phyloP scores from a whole-genome alignment of 129 eudicot genomes.

The Artemisia argyi region DNA sequence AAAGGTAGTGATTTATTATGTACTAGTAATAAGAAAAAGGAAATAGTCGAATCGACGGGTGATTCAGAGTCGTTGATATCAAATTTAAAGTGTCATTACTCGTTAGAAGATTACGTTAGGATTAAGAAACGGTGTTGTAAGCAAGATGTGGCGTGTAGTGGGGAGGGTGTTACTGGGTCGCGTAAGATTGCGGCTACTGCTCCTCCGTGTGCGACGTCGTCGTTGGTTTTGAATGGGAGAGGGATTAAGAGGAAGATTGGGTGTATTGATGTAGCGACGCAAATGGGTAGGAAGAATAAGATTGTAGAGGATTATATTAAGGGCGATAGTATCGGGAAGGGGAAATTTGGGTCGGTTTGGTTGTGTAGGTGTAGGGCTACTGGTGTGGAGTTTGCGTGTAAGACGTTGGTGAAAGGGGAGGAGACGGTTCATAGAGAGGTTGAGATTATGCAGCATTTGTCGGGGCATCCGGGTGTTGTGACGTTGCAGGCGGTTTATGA shows the following conservation, averaged over 20 bases:
- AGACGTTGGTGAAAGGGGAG: conserved; percentile 60
- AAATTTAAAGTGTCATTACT: conserved; percentile 55
- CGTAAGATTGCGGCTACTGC: conserved; percentile 58
- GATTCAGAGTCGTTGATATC: conserved; percentile 45
- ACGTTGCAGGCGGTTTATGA: conserved; percentile 66
- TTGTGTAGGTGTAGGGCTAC: conserved; percentile 54
- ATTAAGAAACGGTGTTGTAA: conserved; percentile 59
- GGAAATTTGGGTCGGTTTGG: conserved; percentile 68
- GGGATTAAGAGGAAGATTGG: conserved; percentile 71
- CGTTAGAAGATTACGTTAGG: conserved; percentile 62
- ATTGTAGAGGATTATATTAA: conserved; percentile 49
- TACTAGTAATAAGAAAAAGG: conserved; percentile 25
- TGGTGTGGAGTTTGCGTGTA: conserved; percentile 66
- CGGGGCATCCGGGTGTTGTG: conserved; percentile 68
- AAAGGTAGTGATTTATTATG: conserved; percentile 61
- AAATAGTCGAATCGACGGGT: conserved; percentile 41
- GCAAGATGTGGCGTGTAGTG: conserved; percentile 43
- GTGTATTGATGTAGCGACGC: conserved; percentile 60
- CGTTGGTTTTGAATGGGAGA: conserved; percentile 42
- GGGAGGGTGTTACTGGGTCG: conserved; percentile 39
- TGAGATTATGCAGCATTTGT: conserved; percentile 73
- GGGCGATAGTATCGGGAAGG: conserved; percentile 53
- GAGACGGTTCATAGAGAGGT: conserved; percentile 70
- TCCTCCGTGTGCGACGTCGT: conserved; percentile 53
- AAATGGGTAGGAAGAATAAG: conserved; percentile 61